phyloP scores from a whole-genome alignment of 768 basidiomycete genomes.

The Boletus sensibilis region DNA sequence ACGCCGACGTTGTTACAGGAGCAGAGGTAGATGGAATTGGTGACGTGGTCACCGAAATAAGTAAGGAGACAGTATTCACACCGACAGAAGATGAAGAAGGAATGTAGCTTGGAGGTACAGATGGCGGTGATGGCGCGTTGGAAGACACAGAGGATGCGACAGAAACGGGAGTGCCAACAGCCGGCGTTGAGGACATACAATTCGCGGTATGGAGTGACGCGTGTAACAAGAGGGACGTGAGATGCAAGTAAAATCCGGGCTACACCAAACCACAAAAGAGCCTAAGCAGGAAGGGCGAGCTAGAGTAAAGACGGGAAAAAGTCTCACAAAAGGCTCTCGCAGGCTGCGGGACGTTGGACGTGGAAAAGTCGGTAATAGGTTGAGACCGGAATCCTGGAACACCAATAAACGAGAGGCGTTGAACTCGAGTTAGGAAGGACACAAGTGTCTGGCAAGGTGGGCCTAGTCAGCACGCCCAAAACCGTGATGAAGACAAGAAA shows the following conservation, averaged over 20 bases:
- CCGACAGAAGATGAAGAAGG: slow-evolving; percentile 10
- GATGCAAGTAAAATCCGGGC: slow-evolving; percentile 5
- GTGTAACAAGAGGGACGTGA: slow-evolving; percentile 8
- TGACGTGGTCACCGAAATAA: slow-evolving; percentile 24
- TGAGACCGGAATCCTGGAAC: not conserved
- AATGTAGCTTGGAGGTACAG: slow-evolving; percentile 1
- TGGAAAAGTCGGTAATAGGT: slow-evolving; percentile 1
- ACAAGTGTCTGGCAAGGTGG: not conserved
- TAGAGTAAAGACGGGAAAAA: not conserved
- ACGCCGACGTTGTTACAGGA: slow-evolving; percentile 13
- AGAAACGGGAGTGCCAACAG: slow-evolving; percentile 12
- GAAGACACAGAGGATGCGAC: slow-evolving; percentile 8
- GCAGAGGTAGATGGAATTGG: slow-evolving; percentile 10
- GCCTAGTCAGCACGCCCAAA: not conserved
- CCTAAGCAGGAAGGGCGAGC: slow-evolving; percentile 2
- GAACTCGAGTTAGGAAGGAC: not conserved
- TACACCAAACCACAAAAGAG: slow-evolving; percentile 4
- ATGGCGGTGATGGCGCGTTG: slow-evolving; percentile 9
- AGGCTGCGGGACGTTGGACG: not conserved
- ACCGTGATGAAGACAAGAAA: not conserved
- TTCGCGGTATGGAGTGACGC: slow-evolving; percentile 7
- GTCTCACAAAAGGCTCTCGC: slow-evolving; percentile 2
- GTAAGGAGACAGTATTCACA: slow-evolving; percentile 18
- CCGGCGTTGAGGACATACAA: slow-evolving; percentile 24
- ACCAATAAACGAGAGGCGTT: not conserved